Conservation (phyloP, 768 basidiomycete species). For the Naganishia vaughanmartiniae region DNA sequence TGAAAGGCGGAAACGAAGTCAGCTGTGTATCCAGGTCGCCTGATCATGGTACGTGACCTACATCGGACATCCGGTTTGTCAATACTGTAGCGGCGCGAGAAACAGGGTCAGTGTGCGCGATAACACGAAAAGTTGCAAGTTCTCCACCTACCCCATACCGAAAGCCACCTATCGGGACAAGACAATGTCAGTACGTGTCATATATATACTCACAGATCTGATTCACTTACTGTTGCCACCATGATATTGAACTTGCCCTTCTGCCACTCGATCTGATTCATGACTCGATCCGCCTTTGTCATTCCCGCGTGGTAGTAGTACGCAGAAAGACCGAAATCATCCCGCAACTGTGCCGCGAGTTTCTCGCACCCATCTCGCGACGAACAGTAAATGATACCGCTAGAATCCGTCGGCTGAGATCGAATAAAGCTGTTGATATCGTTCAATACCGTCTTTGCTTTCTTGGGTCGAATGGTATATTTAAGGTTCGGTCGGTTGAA, state of each 20-base stretch:
- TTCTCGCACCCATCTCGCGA: slow-evolving; percentile 74
- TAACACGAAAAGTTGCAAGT: not conserved
- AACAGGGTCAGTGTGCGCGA: slow-evolving; percentile 2
- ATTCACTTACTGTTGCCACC: slow-evolving; percentile 73
- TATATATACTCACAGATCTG: not conserved
- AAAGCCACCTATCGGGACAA: slow-evolving; percentile 62
- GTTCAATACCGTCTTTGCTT: slow-evolving; percentile 55
- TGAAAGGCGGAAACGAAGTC: slow-evolving; percentile 12
- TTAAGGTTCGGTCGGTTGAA: slow-evolving; percentile 91
- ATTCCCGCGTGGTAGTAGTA: slow-evolving; percentile 85
- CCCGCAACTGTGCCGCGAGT: slow-evolving; percentile 66
- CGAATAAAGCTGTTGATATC: slow-evolving; percentile 72
- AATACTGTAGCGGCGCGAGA: slow-evolving; percentile 33
- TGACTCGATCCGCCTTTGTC: slow-evolving; percentile 62
- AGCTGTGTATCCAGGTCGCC: not conserved
- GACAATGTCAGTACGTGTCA: slow-evolving; percentile 14
- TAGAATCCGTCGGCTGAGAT: slow-evolving; percentile 58
- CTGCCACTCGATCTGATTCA: slow-evolving; percentile 72
- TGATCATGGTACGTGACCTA: slow-evolving; percentile 18
- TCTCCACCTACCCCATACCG: slow-evolving; percentile 72
- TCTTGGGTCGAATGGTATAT: slow-evolving; percentile 65
- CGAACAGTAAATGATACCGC: slow-evolving; percentile 80
- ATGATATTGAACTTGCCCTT: slow-evolving; percentile 70
- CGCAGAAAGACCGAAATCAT: slow-evolving; percentile 62
- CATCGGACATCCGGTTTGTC: slow-evolving; percentile 52